Evolutionary conservation across 345 rosid genomes (phyloP), one percentile per base, ranked within the genome.

Genomic region (Cardamine resedifolia): DNA sequence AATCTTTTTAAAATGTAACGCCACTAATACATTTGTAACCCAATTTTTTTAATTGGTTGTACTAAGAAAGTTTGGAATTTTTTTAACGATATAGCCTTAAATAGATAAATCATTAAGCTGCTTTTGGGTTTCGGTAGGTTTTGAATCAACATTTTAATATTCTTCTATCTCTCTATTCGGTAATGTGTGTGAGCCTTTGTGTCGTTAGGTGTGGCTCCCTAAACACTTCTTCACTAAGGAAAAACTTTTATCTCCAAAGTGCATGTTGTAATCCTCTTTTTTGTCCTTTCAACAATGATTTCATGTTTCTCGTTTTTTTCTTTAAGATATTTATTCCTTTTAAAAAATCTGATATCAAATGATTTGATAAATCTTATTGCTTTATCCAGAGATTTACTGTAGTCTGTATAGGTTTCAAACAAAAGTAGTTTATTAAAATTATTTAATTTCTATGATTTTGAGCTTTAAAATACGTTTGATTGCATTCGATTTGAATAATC

Each of bases 191-290:
- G 49, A 66, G 65, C 49, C 36, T 58, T 52, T 70, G 47, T 71
- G 73, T 43, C 43, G 68, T 71, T 71, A 50, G 72, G 72, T 77
- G 59, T 64, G 63, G 28, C 55, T 71, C 58, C 44, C 66, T 48
- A 31, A 71, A 66, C 73, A 65, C 80, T 72, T 72, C 80, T 34
- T 66, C 58, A 58, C 72, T 71, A 77, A 77, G 77, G 56, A 77
- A 71, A 8, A 31, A 19, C 69, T 58, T 77, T 77, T 58, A 16
- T 7, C 5, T 10, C 0, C n/a, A 70, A 69, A 70, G 62, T 41
- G 51, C 66, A 61, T 41, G 66, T 57, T 28, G 45, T 45, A 59
- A 66, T 59, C 41, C 19, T 44, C 8, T 64, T 60, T 65, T 19
- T 77, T 68, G 68, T 66, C 73, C 57, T 71, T 66, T 49, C 47